Percentiles rank a stretch among this genome's conserved stretches.
These are phyloP conservation scores for Stagonosporopsis rhizophila DNA, from an alignment of 2,329 filamentous ascomycete species.

Conservation along the genomic window DNA sequence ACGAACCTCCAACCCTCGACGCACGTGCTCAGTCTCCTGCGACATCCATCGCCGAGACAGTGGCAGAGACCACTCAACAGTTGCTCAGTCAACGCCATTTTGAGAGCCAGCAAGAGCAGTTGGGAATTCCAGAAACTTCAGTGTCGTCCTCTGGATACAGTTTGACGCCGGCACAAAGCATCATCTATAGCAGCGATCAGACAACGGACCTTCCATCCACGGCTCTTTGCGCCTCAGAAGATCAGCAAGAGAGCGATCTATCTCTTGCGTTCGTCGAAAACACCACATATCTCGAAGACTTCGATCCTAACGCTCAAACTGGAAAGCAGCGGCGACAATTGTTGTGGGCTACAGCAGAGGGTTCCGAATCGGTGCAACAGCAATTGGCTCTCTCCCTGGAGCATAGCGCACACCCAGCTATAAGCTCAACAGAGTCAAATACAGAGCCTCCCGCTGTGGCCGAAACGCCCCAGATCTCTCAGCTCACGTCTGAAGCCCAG, in stretches of 20 bases:
- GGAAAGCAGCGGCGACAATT: not conserved
- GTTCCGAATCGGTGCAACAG: not conserved
- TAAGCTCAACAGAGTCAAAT: not conserved
- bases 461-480: slow-evolving; percentile 12
- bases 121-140: slow-evolving; percentile 13
- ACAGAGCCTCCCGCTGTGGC: slow-evolving; percentile 1
- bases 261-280: not conserved
- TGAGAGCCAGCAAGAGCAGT: slow-evolving; percentile 8
- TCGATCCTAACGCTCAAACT: not conserved
- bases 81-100: slow-evolving; percentile 22
- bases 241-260: not conserved
- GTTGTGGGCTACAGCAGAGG: not conserved
- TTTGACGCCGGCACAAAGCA: slow-evolving; percentile 1
- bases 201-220: not conserved
- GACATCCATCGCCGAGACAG: slow-evolving; percentile 38
- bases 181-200: not conserved
- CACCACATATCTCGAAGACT: not conserved
- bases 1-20: slow-evolving; percentile 12
- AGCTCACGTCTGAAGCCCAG: not conserved
- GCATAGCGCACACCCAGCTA: not conserved
- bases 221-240: not conserved
- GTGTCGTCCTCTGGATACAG: not conserved
- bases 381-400: not conserved
- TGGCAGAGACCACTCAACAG: slow-evolving; percentile 29
- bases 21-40: slow-evolving; percentile 25